Percentiles rank a stretch among this genome's conserved stretches.
phyloP scores from a whole-genome alignment of 371 early-diverging fungal species.

The Lichtheimia corymbifera region DNA sequence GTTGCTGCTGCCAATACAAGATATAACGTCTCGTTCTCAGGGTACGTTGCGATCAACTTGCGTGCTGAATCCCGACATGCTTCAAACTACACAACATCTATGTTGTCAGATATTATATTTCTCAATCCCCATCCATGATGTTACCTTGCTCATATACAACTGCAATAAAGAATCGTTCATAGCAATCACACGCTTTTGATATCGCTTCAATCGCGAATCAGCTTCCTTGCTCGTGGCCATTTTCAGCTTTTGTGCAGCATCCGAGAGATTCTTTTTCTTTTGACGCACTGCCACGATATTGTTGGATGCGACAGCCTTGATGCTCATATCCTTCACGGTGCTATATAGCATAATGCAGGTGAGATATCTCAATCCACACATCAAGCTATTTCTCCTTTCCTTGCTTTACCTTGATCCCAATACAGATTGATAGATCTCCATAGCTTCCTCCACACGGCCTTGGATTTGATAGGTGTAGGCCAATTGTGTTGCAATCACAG shows the following conservation, averaged over 20 bases:
- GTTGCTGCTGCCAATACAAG: constrained; percentile 64
- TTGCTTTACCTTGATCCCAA: constrained; percentile 58
- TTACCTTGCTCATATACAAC: constrained; percentile 66
- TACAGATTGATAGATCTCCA: constrained; percentile 63
- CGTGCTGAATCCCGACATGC: constrained; percentile 59
- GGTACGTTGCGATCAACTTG: constrained; percentile 57
- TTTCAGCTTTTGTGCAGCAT: constrained; percentile 62
- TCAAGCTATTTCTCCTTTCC: neutral
- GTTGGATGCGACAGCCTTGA: constrained; percentile 69
- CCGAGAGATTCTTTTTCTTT: constrained; percentile 53
- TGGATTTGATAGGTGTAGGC: constrained; percentile 73
- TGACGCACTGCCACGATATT: constrained; percentile 64
- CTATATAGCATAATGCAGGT: neutral
- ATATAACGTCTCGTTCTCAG: constrained; percentile 60
- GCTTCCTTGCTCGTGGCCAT: constrained; percentile 56
- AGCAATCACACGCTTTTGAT: constrained; percentile 67
- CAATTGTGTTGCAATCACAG: constrained; percentile 69
- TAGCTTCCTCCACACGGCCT: constrained; percentile 60
- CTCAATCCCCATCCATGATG: neutral
- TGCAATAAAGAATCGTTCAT: constrained; percentile 70
- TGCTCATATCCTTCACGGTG: constrained; percentile 42
- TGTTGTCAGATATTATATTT: too few relatives aligned
- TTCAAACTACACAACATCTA: constrained; percentile 32
- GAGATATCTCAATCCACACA: neutral
- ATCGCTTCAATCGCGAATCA: constrained; percentile 59